These are phyloP conservation scores for Sechiopsis laciniata DNA, from an alignment of 306 rosid genomes.

Conservation along the genomic window DNA sequence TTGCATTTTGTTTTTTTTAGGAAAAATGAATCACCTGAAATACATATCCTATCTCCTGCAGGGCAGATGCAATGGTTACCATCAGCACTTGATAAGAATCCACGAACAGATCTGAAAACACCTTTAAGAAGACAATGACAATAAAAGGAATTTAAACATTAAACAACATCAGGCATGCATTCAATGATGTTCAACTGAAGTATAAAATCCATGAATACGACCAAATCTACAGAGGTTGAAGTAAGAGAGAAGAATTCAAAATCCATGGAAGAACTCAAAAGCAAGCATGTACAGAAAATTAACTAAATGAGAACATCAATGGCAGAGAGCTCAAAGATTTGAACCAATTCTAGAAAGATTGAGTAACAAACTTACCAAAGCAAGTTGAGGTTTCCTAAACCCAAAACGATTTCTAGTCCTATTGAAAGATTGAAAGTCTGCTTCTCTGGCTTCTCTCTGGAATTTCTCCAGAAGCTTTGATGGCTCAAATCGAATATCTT, in stretches of 20 bases:
- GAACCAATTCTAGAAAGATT: conserved; percentile 11
- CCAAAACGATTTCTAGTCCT: conserved; percentile 43
- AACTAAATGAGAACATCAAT: not conserved
- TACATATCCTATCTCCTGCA: conserved; percentile 71
- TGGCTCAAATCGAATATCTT: conserved; percentile 58
- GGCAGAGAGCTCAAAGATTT: not conserved
- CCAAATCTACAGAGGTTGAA: conserved; percentile 1
- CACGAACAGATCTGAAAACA: conserved; percentile 65
- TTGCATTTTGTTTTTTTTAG: too few species aligned
- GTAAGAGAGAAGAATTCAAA: conserved; percentile 8
- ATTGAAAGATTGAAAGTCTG: conserved; percentile 36
- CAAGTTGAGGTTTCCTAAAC: conserved; percentile 81
- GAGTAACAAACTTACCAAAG: conserved; percentile 52
- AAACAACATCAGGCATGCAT: not conserved
- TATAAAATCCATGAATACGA: not conserved
- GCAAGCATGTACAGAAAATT: not conserved
- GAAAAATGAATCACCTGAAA: conserved; percentile 46
- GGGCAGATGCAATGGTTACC: conserved; percentile 74
- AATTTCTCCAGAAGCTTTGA: conserved; percentile 60
- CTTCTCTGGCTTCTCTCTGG: conserved; percentile 35
- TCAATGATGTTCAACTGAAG: conserved; percentile 13
- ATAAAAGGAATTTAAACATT: not conserved
- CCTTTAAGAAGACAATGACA: conserved; percentile 37
- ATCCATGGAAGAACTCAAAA: not conserved
- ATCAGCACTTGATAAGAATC: conserved; percentile 78